Percentiles rank a stretch among this genome's conserved stretches.
These are phyloP conservation scores for Fusarium musae DNA, from an alignment of 2,329 filamentous ascomycete genomes.

Conservation along the genomic window DNA sequence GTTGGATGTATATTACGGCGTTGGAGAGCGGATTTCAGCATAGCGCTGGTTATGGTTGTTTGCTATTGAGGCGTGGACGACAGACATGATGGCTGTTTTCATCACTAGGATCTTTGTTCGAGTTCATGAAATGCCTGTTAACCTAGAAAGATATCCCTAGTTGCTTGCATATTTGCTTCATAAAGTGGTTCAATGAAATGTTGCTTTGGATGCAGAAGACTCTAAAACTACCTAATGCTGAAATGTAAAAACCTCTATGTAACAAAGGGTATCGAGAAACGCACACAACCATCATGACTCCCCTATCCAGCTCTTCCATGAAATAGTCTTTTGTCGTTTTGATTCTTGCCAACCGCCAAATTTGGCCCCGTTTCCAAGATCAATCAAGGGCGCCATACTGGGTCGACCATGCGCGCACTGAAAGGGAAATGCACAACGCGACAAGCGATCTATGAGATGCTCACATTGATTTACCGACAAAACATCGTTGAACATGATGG, in stretches of 20 bases:
- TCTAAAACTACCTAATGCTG: too few species aligned
- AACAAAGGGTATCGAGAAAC: neutral
- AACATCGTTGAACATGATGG: conserved; percentile 87
- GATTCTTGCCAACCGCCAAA: conserved; percentile 45
- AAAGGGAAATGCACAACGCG: conserved; percentile 77
- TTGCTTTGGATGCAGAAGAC: neutral
- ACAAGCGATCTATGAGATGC: conserved; percentile 66
- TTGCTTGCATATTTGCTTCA: conserved; percentile 1
- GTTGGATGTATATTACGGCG: conserved; percentile 31
- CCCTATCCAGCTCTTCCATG: conserved; percentile 38
- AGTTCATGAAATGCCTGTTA: conserved; percentile 10
- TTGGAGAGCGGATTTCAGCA: conserved; percentile 20
- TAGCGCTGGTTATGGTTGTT: conserved; percentile 10
- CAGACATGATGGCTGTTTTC: neutral
- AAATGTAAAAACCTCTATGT: neutral
- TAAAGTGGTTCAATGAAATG: neutral
- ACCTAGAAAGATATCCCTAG: conserved; percentile 10
- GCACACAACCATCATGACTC: neutral
- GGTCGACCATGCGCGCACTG: conserved; percentile 84
- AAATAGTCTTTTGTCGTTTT: neutral
- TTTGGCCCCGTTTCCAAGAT: conserved; percentile 53
- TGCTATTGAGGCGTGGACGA: neutral
- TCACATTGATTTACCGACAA: conserved; percentile 68
- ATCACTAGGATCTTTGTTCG: conserved; percentile 13
- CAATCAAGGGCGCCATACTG: conserved; percentile 71